Evolutionary conservation across 2,329 filamentous ascomycete species (phyloP), one percentile per base, ranked within the genome.

Genomic region (Akanthomyces dipterigenus): DNA sequence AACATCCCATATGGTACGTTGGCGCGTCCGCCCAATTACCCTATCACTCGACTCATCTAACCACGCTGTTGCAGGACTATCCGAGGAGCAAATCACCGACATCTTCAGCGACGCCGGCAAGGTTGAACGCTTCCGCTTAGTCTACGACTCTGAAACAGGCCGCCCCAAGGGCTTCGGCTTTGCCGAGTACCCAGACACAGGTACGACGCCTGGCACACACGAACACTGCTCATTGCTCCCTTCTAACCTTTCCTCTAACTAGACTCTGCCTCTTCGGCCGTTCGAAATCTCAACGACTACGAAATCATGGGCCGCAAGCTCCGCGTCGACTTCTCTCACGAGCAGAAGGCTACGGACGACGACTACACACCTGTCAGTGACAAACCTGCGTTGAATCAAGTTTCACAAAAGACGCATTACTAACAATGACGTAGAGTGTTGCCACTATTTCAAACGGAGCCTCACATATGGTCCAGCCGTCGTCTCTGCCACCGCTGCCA

Each of bases 81-180:
- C 92, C 34, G 95, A 99, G 77, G 93, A 98, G 73, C 90, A 96
- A 73, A 96, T 99, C 69, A 89, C 88, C 71, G 91, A 97, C 68
- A 96, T 96, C 64, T 96, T 98, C 74, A 90, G 88, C 72, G 89
- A 89, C 65, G 92, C 90, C 58, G 95, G 95, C 62, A 90, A 93
- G 66, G 93, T 98, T 1, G 82, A 96, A 63, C 93, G 90, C 72
- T 98, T 98, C 73, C 87, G 93, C 57, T 83, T 98, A 54, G 93
- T 98, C 65, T 96, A 96, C 76, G 96, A 98, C 77, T 89, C 92
- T 58, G 93, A 98, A 70, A 97, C 93, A 3, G 93, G 93, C 46
- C 87, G 91, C 61, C 93, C 95, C 1, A 98, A 97, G 75, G 95
- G 95, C 20, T 99, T 96, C 73, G 95, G 95, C 40, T 99, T 98